phyloP scores from a whole-genome alignment of 2,329 filamentous ascomycete species.

The Epichloe brachyelytri region DNA sequence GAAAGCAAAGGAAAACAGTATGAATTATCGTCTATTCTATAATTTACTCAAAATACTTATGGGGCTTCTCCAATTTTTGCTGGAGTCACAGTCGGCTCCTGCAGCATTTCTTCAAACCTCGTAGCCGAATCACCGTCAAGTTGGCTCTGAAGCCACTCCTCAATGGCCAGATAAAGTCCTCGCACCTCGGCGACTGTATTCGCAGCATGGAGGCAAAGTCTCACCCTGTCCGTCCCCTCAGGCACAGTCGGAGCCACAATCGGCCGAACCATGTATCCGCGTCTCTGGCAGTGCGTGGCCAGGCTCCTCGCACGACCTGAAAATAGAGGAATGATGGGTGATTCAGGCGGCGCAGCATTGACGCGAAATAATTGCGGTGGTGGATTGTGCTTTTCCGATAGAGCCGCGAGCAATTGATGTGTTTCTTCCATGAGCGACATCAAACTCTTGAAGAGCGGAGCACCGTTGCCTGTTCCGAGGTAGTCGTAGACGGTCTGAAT shows the following conservation, averaged over 20 bases:
- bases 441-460: slow-evolving; percentile 18
- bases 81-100: not conserved
- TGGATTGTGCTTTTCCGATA: slow-evolving; percentile 16
- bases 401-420: slow-evolving; percentile 28
- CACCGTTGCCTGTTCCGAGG: slow-evolving; percentile 36
- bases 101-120: not conserved
- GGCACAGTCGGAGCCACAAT: slow-evolving; percentile 60
- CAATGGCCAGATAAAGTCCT: slow-evolving; percentile 33
- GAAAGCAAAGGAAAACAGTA: too few relatives aligned
- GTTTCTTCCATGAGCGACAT: slow-evolving; percentile 26
- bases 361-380: slow-evolving; percentile 21
- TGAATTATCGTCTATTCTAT: not conserved
- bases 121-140: not conserved
- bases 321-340: slow-evolving; percentile 52
- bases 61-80: not conserved
- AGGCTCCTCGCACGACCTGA: slow-evolving; percentile 44
- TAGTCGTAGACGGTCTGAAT: slow-evolving; percentile 46
- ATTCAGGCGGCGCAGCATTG: slow-evolving; percentile 27
- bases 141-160: slow-evolving; percentile 28
- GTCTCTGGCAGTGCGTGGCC: slow-evolving; percentile 44
- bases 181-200: slow-evolving; percentile 48
- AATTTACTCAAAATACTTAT: slow-evolving; percentile 2
- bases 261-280: slow-evolving; percentile 47
- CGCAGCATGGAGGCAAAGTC: slow-evolving; percentile 55
- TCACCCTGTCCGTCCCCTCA: slow-evolving; percentile 46